Evolutionary conservation across 176 grass and related monocot genomes (phyloP).

Genomic region (Oryza meyeriana): DNA sequence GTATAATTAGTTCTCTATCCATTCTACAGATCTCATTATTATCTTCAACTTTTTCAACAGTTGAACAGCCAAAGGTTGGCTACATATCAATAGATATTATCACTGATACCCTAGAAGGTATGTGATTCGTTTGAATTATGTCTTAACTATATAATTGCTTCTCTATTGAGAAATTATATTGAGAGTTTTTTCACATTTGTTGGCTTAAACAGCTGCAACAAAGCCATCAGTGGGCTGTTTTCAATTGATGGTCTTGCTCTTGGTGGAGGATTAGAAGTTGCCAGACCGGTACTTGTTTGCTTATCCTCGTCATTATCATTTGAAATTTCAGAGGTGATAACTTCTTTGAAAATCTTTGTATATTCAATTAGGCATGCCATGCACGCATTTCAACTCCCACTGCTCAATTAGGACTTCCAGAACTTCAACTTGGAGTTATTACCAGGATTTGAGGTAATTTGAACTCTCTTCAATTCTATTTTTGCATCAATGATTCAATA

Average conservation of each 20-base stretch:
- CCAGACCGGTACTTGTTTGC: conserved; percentile 71
- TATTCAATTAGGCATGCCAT: conserved; percentile 81
- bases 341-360: not conserved
- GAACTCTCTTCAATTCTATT: not conserved
- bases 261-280: conserved; percentile 91
- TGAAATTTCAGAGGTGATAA: not conserved
- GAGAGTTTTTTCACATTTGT: conserved; percentile 1
- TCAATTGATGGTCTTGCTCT: conserved; percentile 92
- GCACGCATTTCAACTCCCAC: conserved; percentile 81
- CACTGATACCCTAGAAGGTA: conserved; percentile 91
- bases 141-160: conserved; percentile 22
- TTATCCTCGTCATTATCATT: not conserved
- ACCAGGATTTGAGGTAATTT: conserved; percentile 88
- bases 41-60: conserved; percentile 39
- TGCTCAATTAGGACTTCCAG: conserved; percentile 78
- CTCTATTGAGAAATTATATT: conserved; percentile 20
- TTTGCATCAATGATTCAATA: not conserved
- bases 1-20: not conserved
- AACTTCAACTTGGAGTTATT: conserved; percentile 87
- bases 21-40: not conserved
- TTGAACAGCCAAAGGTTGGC: conserved; percentile 66
- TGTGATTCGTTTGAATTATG: not conserved
- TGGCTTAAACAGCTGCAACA: conserved; percentile 51
- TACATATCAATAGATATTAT: conserved; percentile 83
- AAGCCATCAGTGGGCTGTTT: conserved; percentile 91